Conservation (phyloP, 768 basidiomycete genomes). For the Kondoa subrosea region DNA sequence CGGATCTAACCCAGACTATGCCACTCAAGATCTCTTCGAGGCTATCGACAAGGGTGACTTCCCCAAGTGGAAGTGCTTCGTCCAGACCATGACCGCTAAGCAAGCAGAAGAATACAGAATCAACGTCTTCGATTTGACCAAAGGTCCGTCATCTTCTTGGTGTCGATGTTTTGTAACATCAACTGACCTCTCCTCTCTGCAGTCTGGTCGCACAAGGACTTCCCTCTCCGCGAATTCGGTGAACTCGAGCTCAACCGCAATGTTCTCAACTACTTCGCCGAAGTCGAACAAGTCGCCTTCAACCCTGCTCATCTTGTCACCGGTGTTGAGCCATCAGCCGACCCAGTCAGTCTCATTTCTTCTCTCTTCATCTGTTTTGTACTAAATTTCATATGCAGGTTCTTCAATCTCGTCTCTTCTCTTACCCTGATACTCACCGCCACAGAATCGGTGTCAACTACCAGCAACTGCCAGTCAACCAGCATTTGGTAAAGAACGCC, state of each 20-base stretch:
- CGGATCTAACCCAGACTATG: slow-evolving; percentile 42
- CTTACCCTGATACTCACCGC: slow-evolving; percentile 45
- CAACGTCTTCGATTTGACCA: slow-evolving; percentile 80
- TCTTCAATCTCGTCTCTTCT: slow-evolving; percentile 83
- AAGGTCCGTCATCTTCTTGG: slow-evolving; percentile 31
- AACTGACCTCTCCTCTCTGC: neutral
- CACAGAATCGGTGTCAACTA: slow-evolving; percentile 37
- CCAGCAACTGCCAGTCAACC: slow-evolving; percentile 68
- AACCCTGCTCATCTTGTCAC: slow-evolving; percentile 73
- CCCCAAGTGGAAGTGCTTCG: slow-evolving; percentile 31
- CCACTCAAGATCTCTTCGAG: slow-evolving; percentile 34
- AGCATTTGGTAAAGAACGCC: slow-evolving; percentile 28
- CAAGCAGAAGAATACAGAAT: slow-evolving; percentile 71
- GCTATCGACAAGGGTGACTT: slow-evolving; percentile 35
- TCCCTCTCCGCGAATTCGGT: slow-evolving; percentile 33
- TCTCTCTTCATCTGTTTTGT: too few relatives aligned
- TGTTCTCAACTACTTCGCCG: slow-evolving; percentile 33
- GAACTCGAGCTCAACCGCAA: slow-evolving; percentile 36
- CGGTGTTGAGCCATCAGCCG: slow-evolving; percentile 74
- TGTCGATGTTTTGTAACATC: too few relatives aligned
- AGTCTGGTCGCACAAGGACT: slow-evolving; percentile 30
- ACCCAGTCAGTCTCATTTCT: too few relatives aligned
- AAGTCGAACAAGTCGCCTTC: slow-evolving; percentile 47
- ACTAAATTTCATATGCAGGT: too few relatives aligned
- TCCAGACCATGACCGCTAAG: slow-evolving; percentile 78